Evolutionary conservation across 768 basidiomycete species (phyloP).

Genomic region (Boletus coccyginus): DNA sequence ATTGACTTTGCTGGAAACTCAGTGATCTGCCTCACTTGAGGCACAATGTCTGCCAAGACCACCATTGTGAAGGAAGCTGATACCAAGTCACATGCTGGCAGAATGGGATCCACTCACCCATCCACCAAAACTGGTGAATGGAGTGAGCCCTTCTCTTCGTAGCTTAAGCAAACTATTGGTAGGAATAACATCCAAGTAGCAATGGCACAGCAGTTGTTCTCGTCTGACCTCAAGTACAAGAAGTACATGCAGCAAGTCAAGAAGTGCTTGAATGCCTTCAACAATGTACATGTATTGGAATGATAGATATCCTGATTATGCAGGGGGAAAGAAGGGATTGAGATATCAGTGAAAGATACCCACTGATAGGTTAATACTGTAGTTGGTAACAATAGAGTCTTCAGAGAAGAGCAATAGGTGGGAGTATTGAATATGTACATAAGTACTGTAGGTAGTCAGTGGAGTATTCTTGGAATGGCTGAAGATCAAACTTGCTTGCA

Average conservation of each 20-base stretch:
- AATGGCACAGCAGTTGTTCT: slow-evolving; percentile 52
- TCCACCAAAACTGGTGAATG: slow-evolving; percentile 27
- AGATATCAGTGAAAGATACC: too few species aligned
- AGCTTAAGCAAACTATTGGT: background rate
- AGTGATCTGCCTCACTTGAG: slow-evolving; percentile 16
- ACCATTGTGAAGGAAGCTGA: slow-evolving; percentile 17
- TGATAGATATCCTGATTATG: too few species aligned
- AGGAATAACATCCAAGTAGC: slow-evolving; percentile 31
- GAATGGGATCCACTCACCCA: slow-evolving; percentile 6
- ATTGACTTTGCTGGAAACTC: slow-evolving; percentile 2
- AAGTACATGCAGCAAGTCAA: slow-evolving; percentile 93
- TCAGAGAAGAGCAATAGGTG: too few species aligned
- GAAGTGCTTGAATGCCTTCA: slow-evolving; percentile 88
- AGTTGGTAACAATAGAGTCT: too few species aligned
- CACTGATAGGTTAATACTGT: too few species aligned
- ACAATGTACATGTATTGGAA: slow-evolving; percentile 93
- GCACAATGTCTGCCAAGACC: slow-evolving; percentile 20
- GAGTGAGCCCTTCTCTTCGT: slow-evolving; percentile 22
- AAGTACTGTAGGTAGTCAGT: too few species aligned
- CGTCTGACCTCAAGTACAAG: slow-evolving; percentile 89
- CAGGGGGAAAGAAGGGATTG: too few species aligned
- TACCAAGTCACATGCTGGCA: slow-evolving; percentile 9
- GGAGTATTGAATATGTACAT: too few species aligned
- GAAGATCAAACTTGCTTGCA: too few species aligned
- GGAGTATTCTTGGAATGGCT: too few species aligned